These are phyloP conservation scores for Letharia lupina DNA, from an alignment of 495 filamentous ascomycete genomes.

Conservation along the genomic window DNA sequence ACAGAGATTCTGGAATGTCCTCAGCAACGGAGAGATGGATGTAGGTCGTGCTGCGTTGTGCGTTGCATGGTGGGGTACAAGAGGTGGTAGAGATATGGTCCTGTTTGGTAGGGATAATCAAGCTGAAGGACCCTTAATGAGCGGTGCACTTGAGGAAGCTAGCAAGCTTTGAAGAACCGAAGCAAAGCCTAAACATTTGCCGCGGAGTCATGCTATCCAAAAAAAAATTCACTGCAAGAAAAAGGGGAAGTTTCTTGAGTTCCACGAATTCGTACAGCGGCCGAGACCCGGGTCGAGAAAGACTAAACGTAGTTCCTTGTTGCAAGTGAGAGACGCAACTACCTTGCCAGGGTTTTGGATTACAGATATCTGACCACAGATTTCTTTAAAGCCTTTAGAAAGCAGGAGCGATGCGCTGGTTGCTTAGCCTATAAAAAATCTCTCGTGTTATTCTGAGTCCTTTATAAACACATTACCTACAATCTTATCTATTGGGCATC, in stretches of 20 bases:
- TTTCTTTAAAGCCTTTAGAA: not conserved
- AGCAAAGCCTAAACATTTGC: not conserved
- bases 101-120: constrained; percentile 41
- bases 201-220: not conserved
- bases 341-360: no score
- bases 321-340: not conserved
- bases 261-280: not conserved
- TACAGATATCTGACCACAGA: not conserved
- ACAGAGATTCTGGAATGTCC: constrained; percentile 73
- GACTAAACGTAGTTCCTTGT: not conserved
- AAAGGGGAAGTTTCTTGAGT: not conserved
- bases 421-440: not conserved
- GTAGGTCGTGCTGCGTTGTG: constrained; percentile 72
- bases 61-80: constrained; percentile 79
- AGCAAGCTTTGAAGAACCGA: constrained; percentile 19
- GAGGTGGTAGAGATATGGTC: constrained; percentile 58
- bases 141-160: constrained; percentile 44
- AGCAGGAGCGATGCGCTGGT: not conserved
- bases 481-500: not conserved
- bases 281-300: not conserved
- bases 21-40: constrained; percentile 86
- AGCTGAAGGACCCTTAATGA: constrained; percentile 46
- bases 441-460: not conserved
- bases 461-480: not conserved
- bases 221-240: not conserved